Evolutionary conservation across 1,284 basidiomycete species (phyloP).

Genomic region (Marasmius oreades): DNA sequence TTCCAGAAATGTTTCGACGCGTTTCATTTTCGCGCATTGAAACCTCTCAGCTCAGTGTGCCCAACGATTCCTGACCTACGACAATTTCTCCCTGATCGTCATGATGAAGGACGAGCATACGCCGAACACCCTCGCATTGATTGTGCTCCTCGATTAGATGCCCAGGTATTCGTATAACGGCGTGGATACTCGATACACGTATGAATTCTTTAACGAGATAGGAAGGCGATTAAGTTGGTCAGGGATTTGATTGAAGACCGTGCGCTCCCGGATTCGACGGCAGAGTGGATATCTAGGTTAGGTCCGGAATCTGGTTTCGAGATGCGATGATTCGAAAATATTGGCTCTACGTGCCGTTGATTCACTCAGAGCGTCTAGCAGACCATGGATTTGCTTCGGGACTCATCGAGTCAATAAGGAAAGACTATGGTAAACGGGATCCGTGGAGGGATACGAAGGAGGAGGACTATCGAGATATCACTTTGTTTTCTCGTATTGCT

Average conservation of each 20-base stretch:
- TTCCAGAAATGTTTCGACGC: slow-evolving; percentile 9
- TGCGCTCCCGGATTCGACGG: slow-evolving; percentile 9
- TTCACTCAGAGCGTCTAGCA: slow-evolving; percentile 13
- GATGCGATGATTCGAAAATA: slow-evolving; percentile 13
- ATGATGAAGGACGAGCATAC: slow-evolving; percentile 7
- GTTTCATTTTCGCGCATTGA: slow-evolving; percentile 9
- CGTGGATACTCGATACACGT: slow-evolving; percentile 8
- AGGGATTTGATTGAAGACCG: slow-evolving; percentile 4
- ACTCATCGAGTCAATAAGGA: slow-evolving; percentile 8
- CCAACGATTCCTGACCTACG: slow-evolving; percentile 10
- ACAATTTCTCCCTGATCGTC: slow-evolving; percentile 9
- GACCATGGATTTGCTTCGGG: slow-evolving; percentile 5
- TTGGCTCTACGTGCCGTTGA: slow-evolving; percentile 13
- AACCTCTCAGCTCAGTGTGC: slow-evolving; percentile 11
- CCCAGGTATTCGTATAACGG: slow-evolving; percentile 11
- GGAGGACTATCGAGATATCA: slow-evolving; percentile 6
- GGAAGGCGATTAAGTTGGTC: slow-evolving; percentile 6
- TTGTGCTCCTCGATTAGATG: slow-evolving; percentile 13
- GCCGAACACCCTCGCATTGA: slow-evolving; percentile 11
- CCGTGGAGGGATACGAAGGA: slow-evolving; percentile 9
- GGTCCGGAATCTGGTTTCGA: slow-evolving; percentile 8
- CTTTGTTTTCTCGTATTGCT: slow-evolving; percentile 8
- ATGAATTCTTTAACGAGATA: slow-evolving; percentile 11
- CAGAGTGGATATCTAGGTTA: slow-evolving; percentile 4
- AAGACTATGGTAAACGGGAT: slow-evolving; percentile 10